These are phyloP conservation scores for Cercospora zeae-maydis DNA, from an alignment of 2,329 filamentous ascomycete species.

Conservation along the genomic window DNA sequence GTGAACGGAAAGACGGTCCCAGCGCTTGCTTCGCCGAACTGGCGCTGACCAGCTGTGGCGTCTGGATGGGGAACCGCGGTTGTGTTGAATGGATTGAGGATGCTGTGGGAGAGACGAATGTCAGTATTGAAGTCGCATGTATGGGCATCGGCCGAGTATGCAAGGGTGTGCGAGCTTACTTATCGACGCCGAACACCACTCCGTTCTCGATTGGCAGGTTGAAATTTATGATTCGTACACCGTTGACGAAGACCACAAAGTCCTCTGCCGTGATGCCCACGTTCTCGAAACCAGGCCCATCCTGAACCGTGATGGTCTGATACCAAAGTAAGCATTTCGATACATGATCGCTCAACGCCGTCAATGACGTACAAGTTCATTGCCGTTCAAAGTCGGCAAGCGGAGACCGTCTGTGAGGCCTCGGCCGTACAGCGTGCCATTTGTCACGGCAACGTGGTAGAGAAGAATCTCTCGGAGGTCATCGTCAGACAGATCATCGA, in stretches of 20 bases:
- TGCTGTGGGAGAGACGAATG: not conserved
- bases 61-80: not conserved
- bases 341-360: not conserved
- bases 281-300: not conserved
- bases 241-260: not conserved
- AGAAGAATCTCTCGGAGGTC: not conserved
- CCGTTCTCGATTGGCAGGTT: not conserved
- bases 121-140: not conserved
- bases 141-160: not conserved
- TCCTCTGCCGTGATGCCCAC: not conserved
- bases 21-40: not conserved
- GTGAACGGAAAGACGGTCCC: not conserved
- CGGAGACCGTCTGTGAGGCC: not conserved
- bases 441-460: not conserved
- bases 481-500: not conserved
- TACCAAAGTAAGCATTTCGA: not conserved
- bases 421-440: not conserved
- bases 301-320: not conserved
- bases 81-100: not conserved
- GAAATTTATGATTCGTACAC: not conserved
- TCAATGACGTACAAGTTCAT: not conserved
- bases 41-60: not conserved
- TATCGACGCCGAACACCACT: not conserved
- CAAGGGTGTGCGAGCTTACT: not conserved
- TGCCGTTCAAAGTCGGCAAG: not conserved